Evolutionary conservation across 176 grass and related monocot species (phyloP).

Genomic region (Pontederia paniculata): DNA sequence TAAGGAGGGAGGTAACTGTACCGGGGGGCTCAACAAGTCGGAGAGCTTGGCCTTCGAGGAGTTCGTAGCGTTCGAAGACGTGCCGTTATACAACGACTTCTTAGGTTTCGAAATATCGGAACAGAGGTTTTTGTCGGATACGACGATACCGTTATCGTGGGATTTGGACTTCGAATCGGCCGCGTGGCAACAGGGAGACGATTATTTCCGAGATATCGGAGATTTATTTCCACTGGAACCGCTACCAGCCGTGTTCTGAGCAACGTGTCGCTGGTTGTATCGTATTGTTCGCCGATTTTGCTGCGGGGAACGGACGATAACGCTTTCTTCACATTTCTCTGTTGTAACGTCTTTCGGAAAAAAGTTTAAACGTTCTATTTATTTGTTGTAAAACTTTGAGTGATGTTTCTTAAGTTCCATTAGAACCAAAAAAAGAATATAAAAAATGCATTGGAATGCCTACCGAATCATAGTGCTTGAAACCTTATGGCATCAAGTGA

Average conservation of each 20-base stretch:
- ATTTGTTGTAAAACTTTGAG: no score
- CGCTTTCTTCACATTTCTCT: slow-evolving; percentile 3
- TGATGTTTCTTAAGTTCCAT: no score
- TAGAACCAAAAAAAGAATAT: no score
- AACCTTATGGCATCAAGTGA: no score
- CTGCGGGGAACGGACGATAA: neutral
- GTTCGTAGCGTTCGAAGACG: slow-evolving; percentile 24
- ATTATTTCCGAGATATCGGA: slow-evolving; percentile 71
- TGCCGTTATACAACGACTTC: slow-evolving; percentile 44
- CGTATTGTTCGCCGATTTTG: slow-evolving; percentile 52
- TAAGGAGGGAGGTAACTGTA: slow-evolving; percentile 11
- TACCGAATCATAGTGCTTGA: no score
- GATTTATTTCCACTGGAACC: slow-evolving; percentile 81
- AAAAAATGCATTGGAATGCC: no score
- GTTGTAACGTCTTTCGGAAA: neutral
- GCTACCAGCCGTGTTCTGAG: slow-evolving; percentile 28
- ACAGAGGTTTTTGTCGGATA: slow-evolving; percentile 20
- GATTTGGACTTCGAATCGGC: slow-evolving; percentile 8
- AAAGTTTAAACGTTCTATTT: no score
- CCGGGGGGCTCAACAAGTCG: neutral
- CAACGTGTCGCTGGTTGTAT: slow-evolving; percentile 14
- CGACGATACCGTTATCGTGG: neutral
- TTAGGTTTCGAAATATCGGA: slow-evolving; percentile 41
- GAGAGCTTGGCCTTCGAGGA: slow-evolving; percentile 21
- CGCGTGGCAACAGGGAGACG: slow-evolving; percentile 42